Evolutionary conservation across 768 basidiomycete species (phyloP).

Genomic region (Hirschioporus abietinus): DNA sequence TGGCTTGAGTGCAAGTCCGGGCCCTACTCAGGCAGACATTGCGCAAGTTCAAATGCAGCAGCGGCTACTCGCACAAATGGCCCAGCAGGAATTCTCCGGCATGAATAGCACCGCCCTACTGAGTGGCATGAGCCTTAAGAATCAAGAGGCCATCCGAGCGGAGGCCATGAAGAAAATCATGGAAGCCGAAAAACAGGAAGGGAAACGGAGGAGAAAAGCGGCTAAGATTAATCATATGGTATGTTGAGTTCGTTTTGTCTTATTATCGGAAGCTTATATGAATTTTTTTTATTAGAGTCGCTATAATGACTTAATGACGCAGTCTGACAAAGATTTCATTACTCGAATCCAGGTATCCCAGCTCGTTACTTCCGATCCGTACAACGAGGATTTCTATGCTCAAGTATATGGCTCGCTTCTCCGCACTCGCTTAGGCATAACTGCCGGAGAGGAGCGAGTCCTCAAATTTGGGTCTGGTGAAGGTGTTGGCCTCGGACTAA

Average conservation of each 20-base stretch:
- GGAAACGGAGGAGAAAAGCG: slow-evolving; percentile 73
- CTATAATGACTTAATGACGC: slow-evolving; percentile 94
- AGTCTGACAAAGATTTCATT: slow-evolving; percentile 99
- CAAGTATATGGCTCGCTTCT: slow-evolving; percentile 89
- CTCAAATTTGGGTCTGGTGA: slow-evolving; percentile 80
- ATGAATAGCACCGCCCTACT: slow-evolving; percentile 52
- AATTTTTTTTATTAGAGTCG: slow-evolving; percentile 46
- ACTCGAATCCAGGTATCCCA: slow-evolving; percentile 98
- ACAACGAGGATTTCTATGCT: slow-evolving; percentile 97
- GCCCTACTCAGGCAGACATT: slow-evolving; percentile 6
- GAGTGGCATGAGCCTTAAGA: slow-evolving; percentile 12
- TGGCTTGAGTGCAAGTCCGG: background rate
- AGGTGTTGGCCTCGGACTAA: slow-evolving; percentile 80
- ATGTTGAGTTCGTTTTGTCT: slow-evolving; percentile 11
- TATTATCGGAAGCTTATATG: slow-evolving; percentile 2
- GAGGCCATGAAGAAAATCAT: slow-evolving; percentile 88
- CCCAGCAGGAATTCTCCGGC: slow-evolving; percentile 61
- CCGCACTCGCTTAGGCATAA: slow-evolving; percentile 71
- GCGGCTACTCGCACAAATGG: slow-evolving; percentile 69
- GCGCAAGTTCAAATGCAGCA: slow-evolving; percentile 64
- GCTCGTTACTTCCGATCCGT: slow-evolving; percentile 94
- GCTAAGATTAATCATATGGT: slow-evolving; percentile 90
- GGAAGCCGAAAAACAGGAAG: slow-evolving; percentile 86
- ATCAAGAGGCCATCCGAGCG: slow-evolving; percentile 53
- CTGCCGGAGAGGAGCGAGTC: slow-evolving; percentile 69